A percentile compares a stretch with the other conserved stretches of the same genome.
phyloP scores from a whole-genome alignment of 208 protist genomes.

The Trypanosoma rangeli region DNA sequence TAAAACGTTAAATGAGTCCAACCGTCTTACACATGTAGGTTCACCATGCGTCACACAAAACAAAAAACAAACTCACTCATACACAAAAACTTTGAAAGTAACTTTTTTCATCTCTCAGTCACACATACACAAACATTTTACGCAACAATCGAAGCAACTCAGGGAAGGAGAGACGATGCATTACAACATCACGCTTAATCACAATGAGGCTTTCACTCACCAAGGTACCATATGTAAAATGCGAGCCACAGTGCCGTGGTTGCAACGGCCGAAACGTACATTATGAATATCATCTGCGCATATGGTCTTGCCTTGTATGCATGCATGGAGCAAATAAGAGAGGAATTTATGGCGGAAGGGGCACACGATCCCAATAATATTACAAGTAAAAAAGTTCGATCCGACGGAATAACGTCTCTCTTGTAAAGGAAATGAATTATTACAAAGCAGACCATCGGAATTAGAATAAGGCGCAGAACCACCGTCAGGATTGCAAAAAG shows the following conservation, averaged over 20 bases:
- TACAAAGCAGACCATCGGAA: constrained; percentile 34
- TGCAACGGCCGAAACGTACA: constrained; percentile 21
- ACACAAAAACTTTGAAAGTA: no score
- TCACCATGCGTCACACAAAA: no score
- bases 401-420: constrained; percentile 17
- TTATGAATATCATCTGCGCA: constrained; percentile 26
- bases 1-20: no score
- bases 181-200: not conserved
- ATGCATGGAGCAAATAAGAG: constrained; percentile 31
- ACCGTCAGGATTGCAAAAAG: constrained; percentile 32
- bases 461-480: constrained; percentile 38
- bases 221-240: constrained; percentile 29
- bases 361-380: constrained; percentile 26
- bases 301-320: constrained; percentile 16
- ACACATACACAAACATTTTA: not conserved
- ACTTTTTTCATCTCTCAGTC: not conserved
- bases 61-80: no score
- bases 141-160: constrained; percentile 4
- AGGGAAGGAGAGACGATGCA: not conserved
- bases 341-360: constrained; percentile 32
- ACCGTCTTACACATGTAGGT: no score
- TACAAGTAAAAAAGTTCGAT: constrained; percentile 18
- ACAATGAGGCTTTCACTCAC: not conserved
- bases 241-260: constrained; percentile 25
- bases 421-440: constrained; percentile 30